phyloP scores from a whole-genome alignment of 768 basidiomycete species.

The Tulasnella sp. region DNA sequence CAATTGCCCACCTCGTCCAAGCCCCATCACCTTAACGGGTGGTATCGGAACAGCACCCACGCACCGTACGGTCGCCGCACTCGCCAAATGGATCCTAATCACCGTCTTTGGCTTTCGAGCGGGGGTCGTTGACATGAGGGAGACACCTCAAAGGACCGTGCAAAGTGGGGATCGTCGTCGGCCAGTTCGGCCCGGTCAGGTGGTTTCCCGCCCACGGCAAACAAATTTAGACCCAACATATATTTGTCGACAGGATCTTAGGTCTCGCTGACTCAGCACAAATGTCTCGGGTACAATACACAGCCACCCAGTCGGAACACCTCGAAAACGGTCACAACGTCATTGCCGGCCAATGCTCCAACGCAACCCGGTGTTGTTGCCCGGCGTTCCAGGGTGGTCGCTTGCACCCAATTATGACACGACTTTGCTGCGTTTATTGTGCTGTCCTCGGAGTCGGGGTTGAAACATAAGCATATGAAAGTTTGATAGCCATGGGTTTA shows the following conservation, averaged over 20 bases:
- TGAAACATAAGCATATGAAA: not conserved
- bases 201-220: not conserved
- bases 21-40: not conserved
- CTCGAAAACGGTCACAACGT: not conserved
- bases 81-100: not conserved
- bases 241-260: not conserved
- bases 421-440: not conserved
- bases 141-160: not conserved
- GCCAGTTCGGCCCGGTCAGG: not conserved
- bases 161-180: not conserved
- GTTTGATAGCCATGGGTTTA: not conserved
- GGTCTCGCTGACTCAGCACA: not conserved
- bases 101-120: not conserved
- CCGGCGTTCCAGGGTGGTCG: not conserved
- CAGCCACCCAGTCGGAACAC: not conserved
- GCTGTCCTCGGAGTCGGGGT: not conserved
- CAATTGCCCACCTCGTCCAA: not conserved
- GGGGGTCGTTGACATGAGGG: not conserved
- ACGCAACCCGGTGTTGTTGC: no score
- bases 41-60: not conserved
- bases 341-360: not conserved
- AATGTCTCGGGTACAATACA: not conserved
- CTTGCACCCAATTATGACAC: not conserved
- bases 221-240: not conserved
- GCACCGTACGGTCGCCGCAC: no score